phyloP scores from a whole-genome alignment of 2,329 filamentous ascomycete species.

The Aspergillus sp. region DNA sequence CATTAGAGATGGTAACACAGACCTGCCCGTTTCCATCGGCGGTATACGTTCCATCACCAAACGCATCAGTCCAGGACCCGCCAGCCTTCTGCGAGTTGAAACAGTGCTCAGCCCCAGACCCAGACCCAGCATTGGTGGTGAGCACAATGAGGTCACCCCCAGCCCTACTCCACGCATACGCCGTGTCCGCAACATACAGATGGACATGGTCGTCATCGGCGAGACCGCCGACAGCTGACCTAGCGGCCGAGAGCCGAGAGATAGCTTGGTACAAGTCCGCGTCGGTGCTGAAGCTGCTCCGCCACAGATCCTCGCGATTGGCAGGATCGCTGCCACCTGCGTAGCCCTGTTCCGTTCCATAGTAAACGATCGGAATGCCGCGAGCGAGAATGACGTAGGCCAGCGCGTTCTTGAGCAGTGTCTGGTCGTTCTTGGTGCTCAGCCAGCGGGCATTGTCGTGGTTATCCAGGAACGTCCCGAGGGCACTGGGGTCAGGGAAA shows the following conservation, averaged over 20 bases:
- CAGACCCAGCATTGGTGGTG: neutral
- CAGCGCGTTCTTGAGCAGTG: constrained; percentile 64
- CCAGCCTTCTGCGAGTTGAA: neutral
- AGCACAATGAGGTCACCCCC: neutral
- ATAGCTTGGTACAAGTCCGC: constrained; percentile 51
- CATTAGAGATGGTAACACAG: neutral
- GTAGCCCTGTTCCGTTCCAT: constrained; percentile 70
- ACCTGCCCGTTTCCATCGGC: neutral
- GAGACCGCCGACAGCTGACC: neutral
- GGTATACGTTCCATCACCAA: neutral
- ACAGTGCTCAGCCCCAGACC: neutral
- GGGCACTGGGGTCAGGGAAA: constrained; percentile 51
- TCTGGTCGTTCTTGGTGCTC: constrained; percentile 34
- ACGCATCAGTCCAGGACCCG: neutral
- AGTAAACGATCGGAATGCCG: constrained; percentile 68
- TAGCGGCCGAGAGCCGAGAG: neutral
- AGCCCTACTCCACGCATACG: neutral
- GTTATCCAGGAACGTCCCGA: constrained; percentile 64
- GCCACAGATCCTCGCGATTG: constrained; percentile 63
- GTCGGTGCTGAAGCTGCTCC: constrained; percentile 53
- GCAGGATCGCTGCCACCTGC: constrained; percentile 54
- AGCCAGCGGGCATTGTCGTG: constrained; percentile 62
- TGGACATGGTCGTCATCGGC: constrained; percentile 1
- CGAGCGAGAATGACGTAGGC: constrained; percentile 63
- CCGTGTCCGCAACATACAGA: neutral